Evolutionary conservation across 108 stramenopile genomes (phyloP), one percentile per base, ranked within the genome.

Genomic region (Epithemia pelagica): DNA sequence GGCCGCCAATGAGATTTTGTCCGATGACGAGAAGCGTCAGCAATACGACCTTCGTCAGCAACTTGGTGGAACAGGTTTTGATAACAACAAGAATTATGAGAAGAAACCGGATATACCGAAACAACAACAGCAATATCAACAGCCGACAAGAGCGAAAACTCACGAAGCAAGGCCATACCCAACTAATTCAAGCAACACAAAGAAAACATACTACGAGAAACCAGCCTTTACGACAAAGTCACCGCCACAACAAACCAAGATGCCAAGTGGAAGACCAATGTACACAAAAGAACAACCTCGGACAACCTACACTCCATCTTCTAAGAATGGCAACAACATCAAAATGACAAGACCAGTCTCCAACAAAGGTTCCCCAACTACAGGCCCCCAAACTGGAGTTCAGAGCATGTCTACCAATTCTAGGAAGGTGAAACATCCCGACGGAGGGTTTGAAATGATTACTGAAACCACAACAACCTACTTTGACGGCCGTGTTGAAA

Each of bases 1-100:
- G 61, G 92, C 92, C 0, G 88, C 90, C 0, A 84, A 89, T 65
- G 93, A 96, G 77, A 89, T 95, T 74, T 64, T 96, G 54, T 78
- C 75, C 37, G 95, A 96, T 57, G 78, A 84, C 8, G 88, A 96
- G 33, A 92, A 92, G 65, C 82, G 95, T 0, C 81, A 80, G 28
- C 60, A 83, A 26, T 96, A 96, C 73, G 95, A 96, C 67, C 5
- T 46, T 15, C 37, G 15, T 46, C 56, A 23, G 56, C 56, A n/a
- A 46, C 37, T 46, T 15, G 37, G 37, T 46, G 37, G 37, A 46
- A 10, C 37, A 10, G 37, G 37, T 46, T 46, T 10, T 46, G 37
- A 46, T 46, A 10, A 5, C 15, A 46, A 15, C 15, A 46, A 46
- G 15, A 10, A 5, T 15, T 46, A 46, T 15, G 37, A 46, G 15